These are phyloP conservation scores for Aspergillus brasiliensis DNA, from an alignment of 2,329 filamentous ascomycete species.

Conservation along the genomic window DNA sequence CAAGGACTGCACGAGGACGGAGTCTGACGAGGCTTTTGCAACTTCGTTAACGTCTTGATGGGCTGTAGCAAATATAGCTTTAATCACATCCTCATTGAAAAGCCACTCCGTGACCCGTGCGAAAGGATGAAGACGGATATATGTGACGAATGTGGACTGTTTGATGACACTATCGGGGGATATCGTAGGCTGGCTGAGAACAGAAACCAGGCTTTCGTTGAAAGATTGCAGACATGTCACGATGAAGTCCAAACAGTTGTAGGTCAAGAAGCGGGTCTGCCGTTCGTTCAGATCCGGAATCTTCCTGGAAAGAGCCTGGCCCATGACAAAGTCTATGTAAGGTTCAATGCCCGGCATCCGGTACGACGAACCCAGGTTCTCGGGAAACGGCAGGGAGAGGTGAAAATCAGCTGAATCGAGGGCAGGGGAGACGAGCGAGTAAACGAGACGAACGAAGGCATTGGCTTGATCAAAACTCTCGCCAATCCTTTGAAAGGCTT, in stretches of 20 bases:
- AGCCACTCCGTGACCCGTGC: conserved; percentile 97
- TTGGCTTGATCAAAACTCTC: conserved; percentile 82
- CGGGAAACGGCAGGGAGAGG: conserved; percentile 82
- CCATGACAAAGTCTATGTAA: conserved; percentile 89
- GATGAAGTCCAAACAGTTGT: conserved; percentile 83
- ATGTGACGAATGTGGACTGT: conserved; percentile 74
- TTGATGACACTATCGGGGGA: conserved; percentile 73
- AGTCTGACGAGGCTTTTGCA: conserved; percentile 71
- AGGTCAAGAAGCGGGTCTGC: conserved; percentile 72
- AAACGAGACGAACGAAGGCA: conserved; percentile 77
- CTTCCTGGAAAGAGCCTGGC: conserved; percentile 71
- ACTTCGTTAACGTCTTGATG: conserved; percentile 75
- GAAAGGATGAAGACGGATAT: conserved; percentile 88
- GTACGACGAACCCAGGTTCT: conserved; percentile 74
- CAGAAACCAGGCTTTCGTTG: conserved; percentile 88
- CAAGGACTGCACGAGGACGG: conserved; percentile 77
- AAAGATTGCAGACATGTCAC: conserved; percentile 78
- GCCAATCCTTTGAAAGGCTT: conserved; percentile 72
- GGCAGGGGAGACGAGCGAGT: conserved; percentile 67
- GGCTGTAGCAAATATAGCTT: conserved; percentile 73
- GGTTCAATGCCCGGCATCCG: conserved; percentile 85
- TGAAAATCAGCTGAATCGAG: conserved; percentile 56
- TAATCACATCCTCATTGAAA: conserved; percentile 87
- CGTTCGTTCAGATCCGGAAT: conserved; percentile 67
- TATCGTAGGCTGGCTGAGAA: conserved; percentile 77